Evolutionary conservation across 1,284 basidiomycete species (phyloP).

Genomic region (Microbotryum violaceum): DNA sequence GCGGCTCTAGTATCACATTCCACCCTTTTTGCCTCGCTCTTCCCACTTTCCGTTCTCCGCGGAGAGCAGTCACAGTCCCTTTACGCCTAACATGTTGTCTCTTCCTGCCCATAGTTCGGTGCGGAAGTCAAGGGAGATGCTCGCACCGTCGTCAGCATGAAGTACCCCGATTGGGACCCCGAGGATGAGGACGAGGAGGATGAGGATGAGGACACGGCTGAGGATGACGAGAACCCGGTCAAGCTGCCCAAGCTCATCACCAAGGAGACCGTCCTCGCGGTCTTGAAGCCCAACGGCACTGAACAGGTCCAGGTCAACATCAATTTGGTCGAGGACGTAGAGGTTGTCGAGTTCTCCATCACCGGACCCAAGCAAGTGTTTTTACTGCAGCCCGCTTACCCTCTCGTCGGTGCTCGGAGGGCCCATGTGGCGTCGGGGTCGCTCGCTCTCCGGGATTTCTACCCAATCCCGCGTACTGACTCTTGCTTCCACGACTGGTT

Average conservation of each 20-base stretch:
- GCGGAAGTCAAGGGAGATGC: conserved; percentile 29
- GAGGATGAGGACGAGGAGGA: conserved; percentile 43
- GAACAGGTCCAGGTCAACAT: conserved; percentile 60
- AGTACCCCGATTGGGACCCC: conserved; percentile 38
- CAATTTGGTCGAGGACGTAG: conserved; percentile 63
- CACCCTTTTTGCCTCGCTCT: background rate
- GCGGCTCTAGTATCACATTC: background rate
- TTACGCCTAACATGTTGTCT: background rate
- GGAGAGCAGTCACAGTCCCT: background rate
- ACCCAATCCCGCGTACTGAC: conserved; percentile 6
- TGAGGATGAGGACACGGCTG: conserved; percentile 42
- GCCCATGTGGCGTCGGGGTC: background rate
- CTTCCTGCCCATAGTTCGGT: conserved; percentile 19
- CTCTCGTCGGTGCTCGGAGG: background rate
- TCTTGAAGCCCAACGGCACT: conserved; percentile 62
- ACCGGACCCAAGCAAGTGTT: conserved; percentile 67
- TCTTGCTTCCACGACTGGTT: conserved; percentile 2
- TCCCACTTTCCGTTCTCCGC: background rate
- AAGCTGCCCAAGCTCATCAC: conserved; percentile 47
- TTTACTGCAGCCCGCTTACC: too few species aligned
- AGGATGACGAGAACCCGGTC: conserved; percentile 46
- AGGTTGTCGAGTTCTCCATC: conserved; percentile 58
- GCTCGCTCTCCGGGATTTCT: conserved; percentile 25
- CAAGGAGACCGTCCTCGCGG: conserved; percentile 47
- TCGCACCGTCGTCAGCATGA: conserved; percentile 64